A percentile compares a stretch with the other conserved stretches of the same genome.
Conservation (phyloP, 2,329 filamentous ascomycete genomes). For the Uncinocarpus reesii region DNA sequence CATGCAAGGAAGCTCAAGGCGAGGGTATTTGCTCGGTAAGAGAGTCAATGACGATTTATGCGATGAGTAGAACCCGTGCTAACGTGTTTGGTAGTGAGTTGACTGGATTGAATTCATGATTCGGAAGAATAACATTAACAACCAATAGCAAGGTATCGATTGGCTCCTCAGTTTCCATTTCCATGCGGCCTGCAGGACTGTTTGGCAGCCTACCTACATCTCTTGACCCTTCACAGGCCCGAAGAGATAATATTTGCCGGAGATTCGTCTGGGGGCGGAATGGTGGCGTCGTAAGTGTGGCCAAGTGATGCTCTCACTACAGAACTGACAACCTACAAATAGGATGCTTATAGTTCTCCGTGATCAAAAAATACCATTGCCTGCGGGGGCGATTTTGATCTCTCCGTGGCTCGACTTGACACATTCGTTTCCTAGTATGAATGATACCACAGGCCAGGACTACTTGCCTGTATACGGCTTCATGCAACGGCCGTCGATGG, state of each 20-base stretch:
- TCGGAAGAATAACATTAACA: background rate
- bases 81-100: slow-evolving; percentile 15
- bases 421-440: slow-evolving; percentile 89
- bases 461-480: slow-evolving; percentile 86
- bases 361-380: slow-evolving; percentile 71
- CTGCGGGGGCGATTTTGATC: slow-evolving; percentile 80
- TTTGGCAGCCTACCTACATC: slow-evolving; percentile 73
- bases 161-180: slow-evolving; percentile 90
- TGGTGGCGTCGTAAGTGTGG: slow-evolving; percentile 54
- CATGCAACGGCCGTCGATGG: slow-evolving; percentile 73
- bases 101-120: background rate
- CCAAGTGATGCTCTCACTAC: background rate
- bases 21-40: slow-evolving; percentile 63
- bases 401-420: slow-evolving; percentile 95
- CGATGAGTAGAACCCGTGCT: slow-evolving; percentile 7
- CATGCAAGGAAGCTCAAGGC: slow-evolving; percentile 91
- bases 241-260: slow-evolving; percentile 78
- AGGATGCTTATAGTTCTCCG: slow-evolving; percentile 65
- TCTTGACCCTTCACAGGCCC: slow-evolving; percentile 65
- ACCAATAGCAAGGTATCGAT: slow-evolving; percentile 57
- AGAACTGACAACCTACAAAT: slow-evolving; percentile 24
- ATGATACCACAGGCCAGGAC: slow-evolving; percentile 60
- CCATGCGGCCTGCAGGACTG: slow-evolving; percentile 88
- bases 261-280: slow-evolving; percentile 86
- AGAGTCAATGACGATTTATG: background rate